Base-by-base conservation (phyloP, 2,329 filamentous ascomycete species). In the Ophiostoma australiae region DNA sequence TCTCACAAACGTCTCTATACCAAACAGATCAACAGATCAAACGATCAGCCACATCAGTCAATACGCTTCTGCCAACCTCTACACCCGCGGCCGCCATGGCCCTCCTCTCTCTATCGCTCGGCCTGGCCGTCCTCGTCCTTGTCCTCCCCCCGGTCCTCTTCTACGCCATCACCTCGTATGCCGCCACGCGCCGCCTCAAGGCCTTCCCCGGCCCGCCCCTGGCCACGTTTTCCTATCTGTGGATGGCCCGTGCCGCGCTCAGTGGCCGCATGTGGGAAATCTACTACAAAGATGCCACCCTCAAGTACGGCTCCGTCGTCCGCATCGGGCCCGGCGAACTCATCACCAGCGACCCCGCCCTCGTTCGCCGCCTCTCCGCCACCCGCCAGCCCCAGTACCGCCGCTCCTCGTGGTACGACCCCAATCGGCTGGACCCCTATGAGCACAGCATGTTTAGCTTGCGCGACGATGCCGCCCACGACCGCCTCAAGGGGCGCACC, bases 381-480 rank as follows among this genome's bases (percentile, higher is more conserved):
- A 77, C 76, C 4, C 76, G 78, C 35, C 70, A 72, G 15, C 69
- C 63, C 4, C 71, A 73, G 69, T 80, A 80, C 74, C 72, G 70
- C 11, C 76, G 77, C 17, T 77, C 77, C 10, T 71, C 72, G 1
- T 84, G 80, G 80, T 84, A 84, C 77, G 80, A 81, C 72, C 78
- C 79, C n/a, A 79, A 82, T 73, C 79, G 80, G n/a, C 76, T 86
- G 69, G 81, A 86, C 73, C 81, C 82, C 1, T 80, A 82, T 55
- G 77, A 80, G 37, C 80, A 85, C 76, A 83, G 81, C 73, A 80
- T 86, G 71, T 81, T 87, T 74, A 84, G 80, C 31, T 78, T 81
- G 33, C 70, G 74, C 17, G 74, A 78, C 71, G 75, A 74, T 44
- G 74, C 71, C 10, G 65, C 61, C 23, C 78, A 79, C 70, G 78